Conservation (phyloP, 768 basidiomycete species). For the Mycena polygramma region DNA sequence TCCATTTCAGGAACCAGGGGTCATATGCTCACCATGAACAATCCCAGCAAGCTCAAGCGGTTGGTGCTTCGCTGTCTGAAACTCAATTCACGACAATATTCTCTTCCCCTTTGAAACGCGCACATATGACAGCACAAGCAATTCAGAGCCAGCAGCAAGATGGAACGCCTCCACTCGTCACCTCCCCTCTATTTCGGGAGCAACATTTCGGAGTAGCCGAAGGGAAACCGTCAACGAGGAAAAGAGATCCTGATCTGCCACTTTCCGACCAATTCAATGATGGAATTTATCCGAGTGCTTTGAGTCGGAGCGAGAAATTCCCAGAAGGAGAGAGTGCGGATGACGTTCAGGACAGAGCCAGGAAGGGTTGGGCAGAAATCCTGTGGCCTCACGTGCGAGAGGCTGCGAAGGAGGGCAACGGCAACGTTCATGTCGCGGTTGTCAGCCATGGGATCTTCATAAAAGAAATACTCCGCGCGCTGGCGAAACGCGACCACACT, state of each 20-base stretch:
- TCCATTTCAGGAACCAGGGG: not conserved
- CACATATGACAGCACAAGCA: conserved; percentile 70
- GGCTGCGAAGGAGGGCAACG: conserved; percentile 51
- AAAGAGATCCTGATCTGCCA: conserved; percentile 46
- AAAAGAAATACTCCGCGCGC: conserved; percentile 65
- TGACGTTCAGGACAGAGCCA: conserved; percentile 71
- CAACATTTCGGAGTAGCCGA: conserved; percentile 81
- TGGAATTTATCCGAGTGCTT: conserved; percentile 66
- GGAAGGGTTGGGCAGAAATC: conserved; percentile 61
- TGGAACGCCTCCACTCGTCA: conserved; percentile 59
- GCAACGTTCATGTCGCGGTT: conserved; percentile 67
- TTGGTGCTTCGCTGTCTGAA: conserved; percentile 65
- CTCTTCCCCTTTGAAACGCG: conserved; percentile 77
- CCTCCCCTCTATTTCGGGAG: conserved; percentile 71
- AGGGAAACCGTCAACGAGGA: conserved; percentile 64
- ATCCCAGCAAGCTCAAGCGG: conserved; percentile 73
- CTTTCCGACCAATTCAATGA: conserved; percentile 63
- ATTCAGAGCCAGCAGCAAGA: conserved; percentile 63
- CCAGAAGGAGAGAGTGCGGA: conserved; percentile 80
- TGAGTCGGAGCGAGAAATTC: conserved; percentile 63
- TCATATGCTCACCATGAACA: conserved; percentile 13
- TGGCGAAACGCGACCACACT: conserved; percentile 57
- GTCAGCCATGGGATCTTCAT: conserved; percentile 86
- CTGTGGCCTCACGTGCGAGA: conserved; percentile 68
- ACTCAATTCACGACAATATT: conserved; percentile 68